Evolutionary conservation across 169 alveolate species (phyloP).

Genomic region (Miamiensis avidus): DNA sequence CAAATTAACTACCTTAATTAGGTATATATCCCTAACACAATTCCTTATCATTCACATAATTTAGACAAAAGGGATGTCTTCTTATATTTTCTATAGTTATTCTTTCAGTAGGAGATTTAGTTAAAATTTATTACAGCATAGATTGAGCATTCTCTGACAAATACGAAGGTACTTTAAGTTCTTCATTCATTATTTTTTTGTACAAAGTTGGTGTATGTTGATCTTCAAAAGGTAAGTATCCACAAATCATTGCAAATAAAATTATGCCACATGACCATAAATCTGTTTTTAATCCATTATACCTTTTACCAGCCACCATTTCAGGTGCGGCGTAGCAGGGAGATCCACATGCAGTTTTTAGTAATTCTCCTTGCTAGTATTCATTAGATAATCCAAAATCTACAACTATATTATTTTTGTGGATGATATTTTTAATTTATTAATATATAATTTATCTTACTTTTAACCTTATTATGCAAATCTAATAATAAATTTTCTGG

Average conservation of each 20-base stretch:
- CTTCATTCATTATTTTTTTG: conserved; percentile 75
- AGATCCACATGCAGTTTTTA: conserved; percentile 85
- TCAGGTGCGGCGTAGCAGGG: conserved; percentile 82
- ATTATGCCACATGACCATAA: conserved; percentile 87
- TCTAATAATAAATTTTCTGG: conserved; percentile 93
- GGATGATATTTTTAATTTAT: background rate
- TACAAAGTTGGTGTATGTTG: conserved; percentile 67
- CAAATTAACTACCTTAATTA: too few relatives aligned
- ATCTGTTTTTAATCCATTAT: conserved; percentile 72
- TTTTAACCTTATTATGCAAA: conserved; percentile 48
- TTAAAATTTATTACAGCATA: conserved; percentile 66
- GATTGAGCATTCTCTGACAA: conserved; percentile 68
- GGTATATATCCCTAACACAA: too few relatives aligned
- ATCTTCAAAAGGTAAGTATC: conserved; percentile 91
- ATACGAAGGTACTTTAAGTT: conserved; percentile 61
- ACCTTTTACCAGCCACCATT: conserved; percentile 82
- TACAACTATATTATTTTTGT: conserved; percentile 82
- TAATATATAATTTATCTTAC: background rate
- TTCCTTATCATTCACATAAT: conserved; percentile 24
- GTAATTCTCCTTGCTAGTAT: conserved; percentile 70
- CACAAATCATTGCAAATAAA: conserved; percentile 89
- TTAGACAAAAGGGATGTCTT: conserved; percentile 76
- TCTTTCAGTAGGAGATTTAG: conserved; percentile 76
- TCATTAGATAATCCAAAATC: conserved; percentile 96
- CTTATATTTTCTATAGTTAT: conserved; percentile 63